phyloP scores from a whole-genome alignment of 345 rosid species.

The Pseudoturritis turrita region DNA sequence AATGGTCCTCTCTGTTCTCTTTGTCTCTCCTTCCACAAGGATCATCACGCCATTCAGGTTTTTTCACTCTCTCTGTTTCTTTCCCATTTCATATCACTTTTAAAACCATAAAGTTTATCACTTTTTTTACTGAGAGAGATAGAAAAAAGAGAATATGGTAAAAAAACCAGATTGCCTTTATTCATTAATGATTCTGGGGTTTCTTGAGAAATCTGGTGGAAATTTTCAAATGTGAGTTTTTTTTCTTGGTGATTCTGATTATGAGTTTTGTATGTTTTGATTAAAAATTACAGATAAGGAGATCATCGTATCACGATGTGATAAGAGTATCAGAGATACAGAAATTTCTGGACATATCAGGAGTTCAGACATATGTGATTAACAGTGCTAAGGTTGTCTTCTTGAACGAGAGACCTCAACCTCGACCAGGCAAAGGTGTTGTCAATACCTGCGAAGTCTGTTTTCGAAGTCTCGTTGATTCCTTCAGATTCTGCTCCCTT shows the following conservation, averaged over 20 bases:
- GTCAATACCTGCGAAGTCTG: constrained; percentile 90
- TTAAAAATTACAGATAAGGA: constrained; percentile 61
- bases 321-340: constrained; percentile 88
- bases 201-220: no score
- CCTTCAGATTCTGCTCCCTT: constrained; percentile 95
- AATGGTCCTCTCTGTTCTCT: constrained; percentile 81
- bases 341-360: constrained; percentile 79
- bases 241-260: not conserved
- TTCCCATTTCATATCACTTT: not conserved
- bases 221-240: not conserved
- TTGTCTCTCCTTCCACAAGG: constrained; percentile 67
- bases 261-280: not conserved
- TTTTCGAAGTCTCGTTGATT: constrained; percentile 87
- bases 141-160: not conserved
- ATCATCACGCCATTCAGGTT: constrained; percentile 87
- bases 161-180: no score
- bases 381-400: constrained; percentile 97
- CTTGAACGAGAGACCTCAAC: constrained; percentile 97
- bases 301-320: constrained; percentile 98
- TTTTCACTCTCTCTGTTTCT: not conserved
- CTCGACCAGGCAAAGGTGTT: constrained; percentile 94
- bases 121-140: not conserved
- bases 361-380: constrained; percentile 93
- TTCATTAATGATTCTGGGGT: no score
- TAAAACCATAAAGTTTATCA: not conserved